Evolutionary conservation across 116 monocot genomes (phyloP), one percentile per base, ranked within the genome.

Genomic region (Trichopus zeylanicus): DNA sequence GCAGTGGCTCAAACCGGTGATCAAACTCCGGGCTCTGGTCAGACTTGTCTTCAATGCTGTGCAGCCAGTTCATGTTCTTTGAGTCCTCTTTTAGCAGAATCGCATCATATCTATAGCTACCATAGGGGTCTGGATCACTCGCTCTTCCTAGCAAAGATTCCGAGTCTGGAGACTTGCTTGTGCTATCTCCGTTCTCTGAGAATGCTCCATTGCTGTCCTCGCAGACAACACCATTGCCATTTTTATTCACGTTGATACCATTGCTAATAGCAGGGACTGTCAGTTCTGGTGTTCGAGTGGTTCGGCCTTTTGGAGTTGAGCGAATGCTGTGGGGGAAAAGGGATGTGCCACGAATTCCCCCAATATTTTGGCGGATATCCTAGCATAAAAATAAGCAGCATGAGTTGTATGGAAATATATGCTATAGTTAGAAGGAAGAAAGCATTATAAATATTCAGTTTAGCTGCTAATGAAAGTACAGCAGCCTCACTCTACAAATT

Each of bases 321-420:
- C 83, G 83, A 49, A 95, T 79, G 71, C 86, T 95, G 19, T 73
- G 94, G 34, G 95, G 95, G 58, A 95, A 89, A 25, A 95, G 59
- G 8, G 90, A 81, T 48, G 80, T 69, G 4, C 84, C 81, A 19
- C 81, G 72, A 21, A 89, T 81, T 19, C 72, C 74, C n/a, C 82
- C 89, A 25, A 86, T 61, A 26, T 72, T 71, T 67, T 89, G 86
- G 16, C 74, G 75, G 16, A 95, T 83, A 53, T 95, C 95, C 95
- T 95, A 28, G 18, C 12, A 35, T 23, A 60, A 9, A 24, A 60
- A 42, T 27, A 23, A 39, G 6, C 16, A 49, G 7, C 19, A 35
- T 35, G 2, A 4, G 4, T 57, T 31, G n/a, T n/a, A n/a, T n/a
- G n/a, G n/a, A n/a, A n/a, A n/a, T n/a, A n/a, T n/a, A n/a, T n/a